Evolutionary conservation across 2,329 filamentous ascomycete species (phyloP).

Genomic region (Bipolaris sorokiniana): DNA sequence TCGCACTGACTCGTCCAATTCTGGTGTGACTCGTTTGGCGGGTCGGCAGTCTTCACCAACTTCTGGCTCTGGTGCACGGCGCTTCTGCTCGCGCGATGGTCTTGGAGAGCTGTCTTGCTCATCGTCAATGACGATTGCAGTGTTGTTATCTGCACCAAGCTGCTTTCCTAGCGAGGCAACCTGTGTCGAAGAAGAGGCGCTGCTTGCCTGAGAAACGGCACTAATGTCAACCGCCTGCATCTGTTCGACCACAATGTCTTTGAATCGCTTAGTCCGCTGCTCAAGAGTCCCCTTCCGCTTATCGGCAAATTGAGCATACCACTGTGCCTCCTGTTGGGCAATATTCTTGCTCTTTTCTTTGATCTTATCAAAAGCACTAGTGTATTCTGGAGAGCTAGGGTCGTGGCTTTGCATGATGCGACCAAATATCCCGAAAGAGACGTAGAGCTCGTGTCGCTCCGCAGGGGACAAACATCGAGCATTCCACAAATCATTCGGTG

Average conservation of each 20-base stretch:
- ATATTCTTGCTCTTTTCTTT: neutral
- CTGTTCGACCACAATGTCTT: neutral
- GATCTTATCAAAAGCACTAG: neutral
- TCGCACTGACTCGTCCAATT: neutral
- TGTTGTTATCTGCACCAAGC: neutral
- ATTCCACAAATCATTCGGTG: neutral
- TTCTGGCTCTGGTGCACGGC: neutral
- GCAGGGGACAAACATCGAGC: neutral
- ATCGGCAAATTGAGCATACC: neutral
- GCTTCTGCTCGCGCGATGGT: neutral
- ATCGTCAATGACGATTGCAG: neutral
- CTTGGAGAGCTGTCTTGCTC: neutral
- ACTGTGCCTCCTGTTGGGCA: neutral
- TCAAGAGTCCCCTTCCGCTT: neutral
- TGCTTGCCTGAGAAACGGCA: neutral
- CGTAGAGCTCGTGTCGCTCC: neutral
- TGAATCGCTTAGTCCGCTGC: neutral
- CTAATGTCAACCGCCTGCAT: neutral
- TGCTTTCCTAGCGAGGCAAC: neutral
- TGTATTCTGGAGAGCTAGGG: neutral
- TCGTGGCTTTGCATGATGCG: neutral
- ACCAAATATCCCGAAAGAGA: neutral
- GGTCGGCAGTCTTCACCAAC: neutral
- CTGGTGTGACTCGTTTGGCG: neutral
- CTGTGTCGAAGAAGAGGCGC: neutral